Percentiles rank a stretch among this genome's conserved stretches.
These are phyloP conservation scores for Mycosphaerelloides madeirae DNA, from an alignment of 2,329 filamentous ascomycete genomes.

Conservation along the genomic window DNA sequence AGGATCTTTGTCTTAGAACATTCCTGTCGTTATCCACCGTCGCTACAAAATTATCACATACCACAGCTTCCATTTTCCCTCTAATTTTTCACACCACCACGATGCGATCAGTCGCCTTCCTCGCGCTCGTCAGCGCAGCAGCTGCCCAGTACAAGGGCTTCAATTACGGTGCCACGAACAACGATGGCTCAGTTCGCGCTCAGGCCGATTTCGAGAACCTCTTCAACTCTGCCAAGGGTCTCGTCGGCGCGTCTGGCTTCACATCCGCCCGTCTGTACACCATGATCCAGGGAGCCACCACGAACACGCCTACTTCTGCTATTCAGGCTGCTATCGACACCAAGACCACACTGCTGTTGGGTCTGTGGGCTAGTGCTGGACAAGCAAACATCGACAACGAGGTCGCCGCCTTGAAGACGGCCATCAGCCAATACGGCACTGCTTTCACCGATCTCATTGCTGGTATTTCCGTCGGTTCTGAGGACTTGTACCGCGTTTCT, in stretches of 20 bases:
- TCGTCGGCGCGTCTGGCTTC: conserved; percentile 51
- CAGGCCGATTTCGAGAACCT: conserved; percentile 65
- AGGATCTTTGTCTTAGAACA: too few species aligned
- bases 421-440: conserved; percentile 64
- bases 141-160: conserved; percentile 55
- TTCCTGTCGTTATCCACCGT: conserved; percentile 1
- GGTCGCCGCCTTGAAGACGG: conserved; percentile 63
- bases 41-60: too few species aligned
- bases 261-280: conserved; percentile 59
- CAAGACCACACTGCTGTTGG: conserved; percentile 72
- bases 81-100: conserved; percentile 5
- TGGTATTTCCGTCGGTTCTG: conserved; percentile 80
- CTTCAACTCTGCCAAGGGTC: conserved; percentile 61
- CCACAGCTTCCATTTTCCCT: neutral
- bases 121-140: conserved; percentile 36
- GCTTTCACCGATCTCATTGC: conserved; percentile 63
- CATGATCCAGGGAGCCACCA: conserved; percentile 52
- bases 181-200: conserved; percentile 55
- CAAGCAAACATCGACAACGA: conserved; percentile 62
- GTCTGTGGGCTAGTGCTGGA: conserved; percentile 63
- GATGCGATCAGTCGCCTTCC: conserved; percentile 34
- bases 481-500: conserved; percentile 67
- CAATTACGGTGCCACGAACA: conserved; percentile 66
- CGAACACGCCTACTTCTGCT: conserved; percentile 59
- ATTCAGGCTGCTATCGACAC: conserved; percentile 80